Conservation (phyloP, 768 basidiomycete genomes). For the Calocybe indica region DNA sequence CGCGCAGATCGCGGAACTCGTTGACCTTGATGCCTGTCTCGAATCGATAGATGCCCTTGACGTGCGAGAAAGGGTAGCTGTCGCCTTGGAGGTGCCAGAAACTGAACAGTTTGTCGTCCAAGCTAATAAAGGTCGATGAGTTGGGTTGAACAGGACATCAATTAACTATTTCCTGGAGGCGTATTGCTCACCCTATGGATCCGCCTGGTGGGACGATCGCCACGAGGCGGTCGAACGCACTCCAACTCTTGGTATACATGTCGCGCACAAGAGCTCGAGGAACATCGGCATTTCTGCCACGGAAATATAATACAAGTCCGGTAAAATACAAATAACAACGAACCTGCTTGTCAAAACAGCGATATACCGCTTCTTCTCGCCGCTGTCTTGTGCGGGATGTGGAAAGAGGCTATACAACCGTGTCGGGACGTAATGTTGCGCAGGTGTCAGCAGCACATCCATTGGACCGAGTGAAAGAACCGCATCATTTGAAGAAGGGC, state of each 20-base stretch:
- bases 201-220: slow-evolving; percentile 89
- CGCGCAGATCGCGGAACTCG: slow-evolving; percentile 84
- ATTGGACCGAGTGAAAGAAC: slow-evolving; percentile 79
- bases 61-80: slow-evolving; percentile 66
- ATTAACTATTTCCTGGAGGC: not conserved
- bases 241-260: slow-evolving; percentile 93
- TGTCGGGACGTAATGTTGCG: slow-evolving; percentile 69
- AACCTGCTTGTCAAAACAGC: slow-evolving; percentile 68
- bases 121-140: slow-evolving; percentile 32
- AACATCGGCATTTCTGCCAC: slow-evolving; percentile 70
- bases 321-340: slow-evolving; percentile 5
- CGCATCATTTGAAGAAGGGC: slow-evolving; percentile 66
- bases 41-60: slow-evolving; percentile 83
- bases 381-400: slow-evolving; percentile 75
- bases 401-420: slow-evolving; percentile 71
- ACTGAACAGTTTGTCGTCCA: slow-evolving; percentile 87
- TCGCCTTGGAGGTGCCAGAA: slow-evolving; percentile 86
- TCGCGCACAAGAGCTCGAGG: slow-evolving; percentile 81
- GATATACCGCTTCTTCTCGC: slow-evolving; percentile 71
- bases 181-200: slow-evolving; percentile 65
- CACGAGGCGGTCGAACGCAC: slow-evolving; percentile 83
- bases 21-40: slow-evolving; percentile 85
- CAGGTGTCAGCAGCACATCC: slow-evolving; percentile 72
- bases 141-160: slow-evolving; percentile 3
- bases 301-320: not conserved